Conservation (phyloP, 177 flowering plant species). For the Telopea speciosissima region DNA sequence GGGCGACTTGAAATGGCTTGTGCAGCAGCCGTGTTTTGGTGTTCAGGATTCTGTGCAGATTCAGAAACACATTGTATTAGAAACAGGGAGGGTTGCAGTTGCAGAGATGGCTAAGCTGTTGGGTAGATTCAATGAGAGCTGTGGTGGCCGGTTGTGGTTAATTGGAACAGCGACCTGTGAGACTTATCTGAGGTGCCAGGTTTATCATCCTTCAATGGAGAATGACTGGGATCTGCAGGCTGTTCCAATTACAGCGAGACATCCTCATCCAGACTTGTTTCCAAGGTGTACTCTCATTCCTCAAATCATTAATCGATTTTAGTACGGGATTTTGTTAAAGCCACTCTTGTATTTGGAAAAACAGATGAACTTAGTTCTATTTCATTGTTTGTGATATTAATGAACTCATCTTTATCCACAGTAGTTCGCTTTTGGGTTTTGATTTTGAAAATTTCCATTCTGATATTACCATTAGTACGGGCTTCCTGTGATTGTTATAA, state of each 20-base stretch:
- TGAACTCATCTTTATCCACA: not conserved
- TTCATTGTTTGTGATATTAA: too few relatives aligned
- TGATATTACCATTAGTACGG: too few relatives aligned
- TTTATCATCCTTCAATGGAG: conserved; percentile 85
- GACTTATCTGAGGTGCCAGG: conserved; percentile 89
- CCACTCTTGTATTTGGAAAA: not conserved
- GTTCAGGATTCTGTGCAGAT: conserved; percentile 24
- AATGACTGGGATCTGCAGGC: conserved; percentile 96
- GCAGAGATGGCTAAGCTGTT: conserved; percentile 68
- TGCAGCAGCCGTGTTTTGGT: conserved; percentile 52
- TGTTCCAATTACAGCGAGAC: conserved; percentile 64
- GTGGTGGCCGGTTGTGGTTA: conserved; percentile 50
- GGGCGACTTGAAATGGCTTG: conserved; percentile 90
- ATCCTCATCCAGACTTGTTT: conserved; percentile 56
- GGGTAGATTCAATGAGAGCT: conserved; percentile 38
- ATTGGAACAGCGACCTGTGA: conserved; percentile 96
- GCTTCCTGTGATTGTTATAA: too few relatives aligned
- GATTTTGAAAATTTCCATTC: too few relatives aligned
- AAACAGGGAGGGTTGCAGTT: conserved; percentile 49
- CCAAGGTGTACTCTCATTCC: conserved; percentile 41
- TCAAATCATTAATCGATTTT: not conserved
- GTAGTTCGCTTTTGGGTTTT: not conserved
- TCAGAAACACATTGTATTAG: conserved; percentile 41
- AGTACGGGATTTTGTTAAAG: not conserved
- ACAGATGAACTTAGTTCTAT: not conserved